phyloP scores from a whole-genome alignment of 164 flowering plant genomes.

The Piper longum region DNA sequence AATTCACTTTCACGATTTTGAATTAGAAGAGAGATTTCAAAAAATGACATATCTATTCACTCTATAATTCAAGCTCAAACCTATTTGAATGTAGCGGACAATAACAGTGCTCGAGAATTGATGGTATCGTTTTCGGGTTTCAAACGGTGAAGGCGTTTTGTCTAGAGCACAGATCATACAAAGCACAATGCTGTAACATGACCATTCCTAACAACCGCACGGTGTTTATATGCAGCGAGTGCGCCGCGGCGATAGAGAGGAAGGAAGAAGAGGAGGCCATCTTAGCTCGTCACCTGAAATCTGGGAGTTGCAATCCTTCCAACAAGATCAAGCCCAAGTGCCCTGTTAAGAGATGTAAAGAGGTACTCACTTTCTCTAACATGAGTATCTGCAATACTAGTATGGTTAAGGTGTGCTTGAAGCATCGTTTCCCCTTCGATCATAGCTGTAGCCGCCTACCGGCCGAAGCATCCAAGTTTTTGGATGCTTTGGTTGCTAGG shows the following conservation, averaged over 20 bases:
- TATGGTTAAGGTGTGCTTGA: slow-evolving; percentile 49
- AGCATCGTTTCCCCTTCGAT: slow-evolving; percentile 72
- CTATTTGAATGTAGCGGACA: too few relatives aligned
- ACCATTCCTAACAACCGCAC: slow-evolving; percentile 45
- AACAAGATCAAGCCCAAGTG: slow-evolving; percentile 73
- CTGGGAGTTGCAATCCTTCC: slow-evolving; percentile 61
- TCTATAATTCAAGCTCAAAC: too few relatives aligned
- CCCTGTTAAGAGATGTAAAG: slow-evolving; percentile 55
- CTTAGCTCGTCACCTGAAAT: slow-evolving; percentile 39
- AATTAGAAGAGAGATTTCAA: background rate
- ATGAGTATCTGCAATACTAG: slow-evolving; percentile 50
- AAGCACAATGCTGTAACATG: slow-evolving; percentile 64
- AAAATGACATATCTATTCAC: too few relatives aligned
- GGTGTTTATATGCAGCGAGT: slow-evolving; percentile 54
- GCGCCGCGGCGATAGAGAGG: slow-evolving; percentile 59
- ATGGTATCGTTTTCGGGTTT: too few relatives aligned
- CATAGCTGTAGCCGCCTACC: slow-evolving; percentile 32
- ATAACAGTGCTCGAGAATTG: too few relatives aligned
- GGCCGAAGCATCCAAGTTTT: slow-evolving; percentile 25
- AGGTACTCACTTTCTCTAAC: slow-evolving; percentile 55
- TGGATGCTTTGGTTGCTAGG: slow-evolving; percentile 49
- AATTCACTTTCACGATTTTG: background rate
- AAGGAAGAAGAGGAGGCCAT: slow-evolving; percentile 25
- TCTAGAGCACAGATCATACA: slow-evolving; percentile 57
- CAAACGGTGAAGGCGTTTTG: slow-evolving; percentile 44